These are phyloP conservation scores for Fusarium xylarioides DNA, from an alignment of 2,329 filamentous ascomycete species.

Conservation along the genomic window DNA sequence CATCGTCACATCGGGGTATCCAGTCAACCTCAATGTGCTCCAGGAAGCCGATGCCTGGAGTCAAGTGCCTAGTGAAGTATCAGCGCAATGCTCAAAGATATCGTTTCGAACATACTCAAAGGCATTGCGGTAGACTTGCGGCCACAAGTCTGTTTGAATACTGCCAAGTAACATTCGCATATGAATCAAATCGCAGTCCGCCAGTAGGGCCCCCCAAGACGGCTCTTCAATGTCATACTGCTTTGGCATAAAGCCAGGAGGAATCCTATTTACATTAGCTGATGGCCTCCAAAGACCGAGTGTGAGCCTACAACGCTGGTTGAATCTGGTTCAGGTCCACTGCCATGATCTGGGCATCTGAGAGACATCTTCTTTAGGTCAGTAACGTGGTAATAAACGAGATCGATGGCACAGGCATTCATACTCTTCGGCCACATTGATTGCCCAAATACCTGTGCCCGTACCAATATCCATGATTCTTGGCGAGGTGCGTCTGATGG, in stretches of 20 bases:
- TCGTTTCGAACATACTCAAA: constrained; percentile 62
- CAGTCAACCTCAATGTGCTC: constrained; percentile 94
- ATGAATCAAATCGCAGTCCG: constrained; percentile 82
- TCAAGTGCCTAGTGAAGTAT: constrained; percentile 69
- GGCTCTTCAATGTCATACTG: constrained; percentile 81
- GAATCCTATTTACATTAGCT: constrained; percentile 65
- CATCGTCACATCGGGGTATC: constrained; percentile 75
- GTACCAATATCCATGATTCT: constrained; percentile 76
- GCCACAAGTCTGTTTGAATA: constrained; percentile 74
- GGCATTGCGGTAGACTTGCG: constrained; percentile 74
- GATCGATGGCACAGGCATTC: constrained; percentile 51
- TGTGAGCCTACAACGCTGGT: constrained; percentile 47
- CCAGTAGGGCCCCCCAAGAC: constrained; percentile 61
- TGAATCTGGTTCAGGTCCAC: constrained; percentile 54
- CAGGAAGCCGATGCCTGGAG: constrained; percentile 77
- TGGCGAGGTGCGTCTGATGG: constrained; percentile 26
- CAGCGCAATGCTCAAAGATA: constrained; percentile 3
- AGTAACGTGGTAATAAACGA: not conserved
- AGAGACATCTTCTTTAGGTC: constrained; percentile 28
- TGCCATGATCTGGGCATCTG: constrained; percentile 47
- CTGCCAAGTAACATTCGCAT: constrained; percentile 82
- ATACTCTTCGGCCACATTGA: constrained; percentile 80
- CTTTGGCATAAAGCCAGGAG: constrained; percentile 62
- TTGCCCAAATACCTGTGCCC: constrained; percentile 91
- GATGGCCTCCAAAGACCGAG: not conserved